Conservation (phyloP, 495 filamentous ascomycete genomes). For the Trichocladium antarcticum region DNA sequence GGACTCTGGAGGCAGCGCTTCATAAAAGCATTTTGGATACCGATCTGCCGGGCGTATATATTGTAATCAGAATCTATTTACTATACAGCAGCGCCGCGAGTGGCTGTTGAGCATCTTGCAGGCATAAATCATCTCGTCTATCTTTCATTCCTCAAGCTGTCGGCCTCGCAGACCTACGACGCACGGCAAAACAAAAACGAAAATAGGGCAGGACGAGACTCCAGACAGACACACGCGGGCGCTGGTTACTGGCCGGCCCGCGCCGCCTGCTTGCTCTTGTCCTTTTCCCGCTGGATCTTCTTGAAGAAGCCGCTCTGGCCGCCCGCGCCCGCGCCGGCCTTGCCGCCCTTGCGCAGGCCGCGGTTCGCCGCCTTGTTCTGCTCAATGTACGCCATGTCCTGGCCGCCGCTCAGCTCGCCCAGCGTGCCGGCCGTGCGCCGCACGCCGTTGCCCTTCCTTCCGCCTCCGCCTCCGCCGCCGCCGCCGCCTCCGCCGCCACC, state of each 20-base stretch:
- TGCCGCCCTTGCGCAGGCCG: conserved; percentile 57
- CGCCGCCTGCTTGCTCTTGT: conserved; percentile 8
- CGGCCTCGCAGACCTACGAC: too few relatives aligned
- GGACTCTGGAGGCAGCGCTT: too few relatives aligned
- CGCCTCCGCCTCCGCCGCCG: conserved; percentile 22
- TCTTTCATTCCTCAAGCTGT: too few relatives aligned
- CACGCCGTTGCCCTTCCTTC: conserved; percentile 37
- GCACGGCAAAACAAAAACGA: too few relatives aligned
- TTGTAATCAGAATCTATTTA: too few relatives aligned
- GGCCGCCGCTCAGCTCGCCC: conserved; percentile 74
- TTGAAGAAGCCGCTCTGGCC: conserved; percentile 53
- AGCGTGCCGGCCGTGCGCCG: conserved; percentile 76
- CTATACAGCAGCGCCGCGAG: too few relatives aligned
- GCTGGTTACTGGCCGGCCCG: neutral
- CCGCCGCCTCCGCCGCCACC: conserved; percentile 34
- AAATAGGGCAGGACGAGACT: too few relatives aligned
- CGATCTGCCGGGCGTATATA: too few relatives aligned
- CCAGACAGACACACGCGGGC: neutral
- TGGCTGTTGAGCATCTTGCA: too few relatives aligned
- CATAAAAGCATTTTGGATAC: too few relatives aligned
- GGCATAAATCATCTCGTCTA: too few relatives aligned
- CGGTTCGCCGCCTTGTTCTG: conserved; percentile 66
- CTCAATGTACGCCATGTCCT: conserved; percentile 96
- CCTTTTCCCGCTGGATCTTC: conserved; percentile 67
- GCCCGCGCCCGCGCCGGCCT: conserved; percentile 31